Percentiles rank a stretch among this genome's conserved stretches.
Conservation (phyloP, 2,329 filamentous ascomycete genomes). For the Scleromitrula shiraiana region DNA sequence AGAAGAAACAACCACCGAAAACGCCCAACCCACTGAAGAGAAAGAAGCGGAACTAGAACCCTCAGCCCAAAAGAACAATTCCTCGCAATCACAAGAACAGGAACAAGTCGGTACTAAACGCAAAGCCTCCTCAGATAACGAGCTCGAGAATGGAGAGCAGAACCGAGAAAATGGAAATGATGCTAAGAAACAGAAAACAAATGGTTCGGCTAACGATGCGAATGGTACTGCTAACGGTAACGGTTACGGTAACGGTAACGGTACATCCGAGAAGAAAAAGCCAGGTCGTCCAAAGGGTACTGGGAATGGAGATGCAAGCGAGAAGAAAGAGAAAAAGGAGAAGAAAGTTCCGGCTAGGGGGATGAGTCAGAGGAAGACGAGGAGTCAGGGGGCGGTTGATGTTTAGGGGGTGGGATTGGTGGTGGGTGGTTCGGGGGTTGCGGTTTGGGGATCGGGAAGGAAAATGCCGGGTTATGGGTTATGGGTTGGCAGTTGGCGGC, state of each 20-base stretch:
- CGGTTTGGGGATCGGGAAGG: too few relatives aligned
- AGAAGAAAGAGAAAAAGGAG: slow-evolving; percentile 21
- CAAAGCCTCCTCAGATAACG: slow-evolving; percentile 23
- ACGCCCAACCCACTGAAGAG: too few relatives aligned
- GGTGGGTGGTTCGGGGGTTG: too few relatives aligned
- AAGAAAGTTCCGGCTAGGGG: slow-evolving; percentile 25
- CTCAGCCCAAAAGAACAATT: too few relatives aligned
- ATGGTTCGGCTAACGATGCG: background rate
- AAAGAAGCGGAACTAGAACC: too few relatives aligned
- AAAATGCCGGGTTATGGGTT: too few relatives aligned
- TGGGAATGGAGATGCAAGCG: slow-evolving; percentile 3
- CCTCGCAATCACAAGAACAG: too few relatives aligned
- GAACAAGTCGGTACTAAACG: slow-evolving; percentile 22
- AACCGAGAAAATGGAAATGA: slow-evolving; percentile 17
- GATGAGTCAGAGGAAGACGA: slow-evolving; percentile 22
- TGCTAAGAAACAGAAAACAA: slow-evolving; percentile 19
- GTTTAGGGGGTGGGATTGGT: too few relatives aligned
- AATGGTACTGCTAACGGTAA: slow-evolving; percentile 10
- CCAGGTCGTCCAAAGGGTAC: slow-evolving; percentile 21
- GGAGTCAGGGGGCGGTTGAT: slow-evolving; percentile 24
- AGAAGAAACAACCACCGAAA: slow-evolving; percentile 1
- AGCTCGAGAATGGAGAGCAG: slow-evolving; percentile 16
- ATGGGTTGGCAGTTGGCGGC: too few relatives aligned
- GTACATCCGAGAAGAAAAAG: slow-evolving; percentile 21
- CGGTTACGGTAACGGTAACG: too few relatives aligned